Evolutionary conservation across 2,329 filamentous ascomycete genomes (phyloP), one percentile per base, ranked within the genome.

Genomic region (Parastagonospora avenae): DNA sequence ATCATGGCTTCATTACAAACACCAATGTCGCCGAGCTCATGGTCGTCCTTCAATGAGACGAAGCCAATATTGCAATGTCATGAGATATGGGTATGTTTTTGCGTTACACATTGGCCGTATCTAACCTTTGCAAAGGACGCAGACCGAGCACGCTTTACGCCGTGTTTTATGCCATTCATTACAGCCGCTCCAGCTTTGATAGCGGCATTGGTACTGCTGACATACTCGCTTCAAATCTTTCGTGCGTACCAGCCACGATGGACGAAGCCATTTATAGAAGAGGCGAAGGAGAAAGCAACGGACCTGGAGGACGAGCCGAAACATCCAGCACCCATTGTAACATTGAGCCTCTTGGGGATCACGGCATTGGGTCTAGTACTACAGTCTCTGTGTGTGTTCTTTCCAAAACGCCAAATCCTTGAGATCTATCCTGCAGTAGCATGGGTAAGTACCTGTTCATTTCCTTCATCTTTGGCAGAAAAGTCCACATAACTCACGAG

Each of bases 191-290:
- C 76, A 35, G 69, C 70, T 8, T 46, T 73, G 4, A 39, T 77
- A 12, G 73, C 67, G 35, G 68, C 60, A 24, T 31, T 75, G 14
- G 55, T 78, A n/a, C 54, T 77, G 2, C 42, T 77, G n/a, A 57
- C 57, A 7, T 73, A 76, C 51, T 57, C 66, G 4, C 32, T 77
- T 3, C 55, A 65, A 27, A 43, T 74, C 3, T 52, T 74, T 2
- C 52, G 63, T n/a, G 47, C 55, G 4, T 71, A 69, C 61, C 70
- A 74, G 36, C 79, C 83, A 30, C 67, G 60, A 70, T 85, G 83
- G 82, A 76, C 75, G 15, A 73, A 63, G 41, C 74, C 80, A 4
- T 85, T 86, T 52, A 68, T 85, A 9, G 50, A 54, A 38, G 70
- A 74, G 54, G 47, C 55, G 9, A 66, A 68, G 44, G 59, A 64